These are phyloP conservation scores for Solanum aculeatissimum DNA, from an alignment of 305 asterid species.

Conservation along the genomic window DNA sequence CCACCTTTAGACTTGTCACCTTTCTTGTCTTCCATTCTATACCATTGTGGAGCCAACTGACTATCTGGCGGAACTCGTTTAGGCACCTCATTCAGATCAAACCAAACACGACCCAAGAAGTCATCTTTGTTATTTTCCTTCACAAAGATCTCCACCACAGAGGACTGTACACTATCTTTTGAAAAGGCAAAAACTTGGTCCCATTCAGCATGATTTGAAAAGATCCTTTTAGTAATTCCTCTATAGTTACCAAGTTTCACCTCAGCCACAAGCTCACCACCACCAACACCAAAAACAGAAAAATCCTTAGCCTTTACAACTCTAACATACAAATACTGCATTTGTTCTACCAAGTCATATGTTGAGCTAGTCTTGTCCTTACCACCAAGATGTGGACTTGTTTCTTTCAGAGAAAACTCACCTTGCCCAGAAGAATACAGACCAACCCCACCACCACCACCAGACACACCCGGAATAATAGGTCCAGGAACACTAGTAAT, in stretches of 20 bases:
- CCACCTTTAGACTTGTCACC: slow-evolving; percentile 59
- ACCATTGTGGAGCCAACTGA: slow-evolving; percentile 88
- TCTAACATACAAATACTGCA: slow-evolving; percentile 68
- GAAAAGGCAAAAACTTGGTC: slow-evolving; percentile 86
- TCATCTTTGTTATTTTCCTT: slow-evolving; percentile 64
- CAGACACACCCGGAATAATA: slow-evolving; percentile 16
- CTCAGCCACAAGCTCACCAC: slow-evolving; percentile 66
- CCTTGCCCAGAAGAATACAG: slow-evolving; percentile 6
- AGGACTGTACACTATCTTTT: slow-evolving; percentile 63
- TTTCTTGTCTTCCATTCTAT: slow-evolving; percentile 70
- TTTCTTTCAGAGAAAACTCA: slow-evolving; percentile 61
- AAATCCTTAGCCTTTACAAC: slow-evolving; percentile 58
- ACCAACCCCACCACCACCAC: slow-evolving; percentile 25
- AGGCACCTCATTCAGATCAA: slow-evolving; percentile 82
- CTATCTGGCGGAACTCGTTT: slow-evolving; percentile 78
- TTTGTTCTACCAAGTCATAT: slow-evolving; percentile 74
- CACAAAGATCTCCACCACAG: slow-evolving; percentile 58
- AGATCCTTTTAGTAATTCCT: slow-evolving; percentile 54
- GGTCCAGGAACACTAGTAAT: slow-evolving; percentile 45
- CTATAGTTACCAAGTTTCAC: slow-evolving; percentile 80
- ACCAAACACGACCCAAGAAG: slow-evolving; percentile 71
- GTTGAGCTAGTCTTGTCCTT: slow-evolving; percentile 60
- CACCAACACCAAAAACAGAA: slow-evolving; percentile 25
- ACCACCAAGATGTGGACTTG: slow-evolving; percentile 77
- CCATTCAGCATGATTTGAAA: slow-evolving; percentile 46